Evolutionary conservation across 495 filamentous ascomycete species (phyloP).

Genomic region (Annulohypoxylon maeteangense): DNA sequence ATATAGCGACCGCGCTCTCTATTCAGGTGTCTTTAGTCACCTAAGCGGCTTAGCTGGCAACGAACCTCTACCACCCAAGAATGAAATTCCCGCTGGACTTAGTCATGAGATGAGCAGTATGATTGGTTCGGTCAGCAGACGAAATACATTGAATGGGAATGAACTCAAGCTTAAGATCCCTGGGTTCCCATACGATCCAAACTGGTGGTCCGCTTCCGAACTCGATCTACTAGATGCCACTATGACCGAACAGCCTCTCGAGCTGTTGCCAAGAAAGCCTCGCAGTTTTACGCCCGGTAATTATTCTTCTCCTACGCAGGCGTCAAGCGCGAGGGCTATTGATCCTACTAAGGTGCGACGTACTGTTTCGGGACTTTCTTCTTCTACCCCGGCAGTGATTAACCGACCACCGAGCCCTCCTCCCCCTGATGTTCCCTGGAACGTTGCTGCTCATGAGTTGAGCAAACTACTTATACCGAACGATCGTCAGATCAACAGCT

Average conservation of each 20-base stretch:
- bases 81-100: slow-evolving; percentile 53
- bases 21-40: slow-evolving; percentile 88
- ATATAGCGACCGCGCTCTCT: slow-evolving; percentile 90
- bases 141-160: slow-evolving; percentile 44
- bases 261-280: slow-evolving; percentile 61
- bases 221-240: slow-evolving; percentile 74
- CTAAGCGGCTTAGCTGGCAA: slow-evolving; percentile 76
- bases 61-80: slow-evolving; percentile 53
- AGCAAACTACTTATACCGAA: slow-evolving; percentile 83
- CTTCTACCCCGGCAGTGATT: slow-evolving; percentile 22
- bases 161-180: slow-evolving; percentile 44
- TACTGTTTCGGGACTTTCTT: slow-evolving; percentile 41
- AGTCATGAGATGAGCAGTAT: slow-evolving; percentile 66
- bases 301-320: slow-evolving; percentile 67
- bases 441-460: slow-evolving; percentile 79
- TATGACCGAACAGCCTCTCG: slow-evolving; percentile 57
- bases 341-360: slow-evolving; percentile 46
- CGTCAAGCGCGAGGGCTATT: slow-evolving; percentile 49
- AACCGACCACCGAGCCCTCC: slow-evolving; percentile 66
- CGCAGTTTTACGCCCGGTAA: slow-evolving; percentile 67
- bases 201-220: slow-evolving; percentile 78
- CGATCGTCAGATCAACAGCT: slow-evolving; percentile 76
- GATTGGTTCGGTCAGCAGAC: slow-evolving; percentile 52
- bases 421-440: slow-evolving; percentile 84
- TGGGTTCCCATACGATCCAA: slow-evolving; percentile 64